Evolutionary conservation across 257 asterid species (phyloP).

Genomic region (Galeopsis tetrahit): DNA sequence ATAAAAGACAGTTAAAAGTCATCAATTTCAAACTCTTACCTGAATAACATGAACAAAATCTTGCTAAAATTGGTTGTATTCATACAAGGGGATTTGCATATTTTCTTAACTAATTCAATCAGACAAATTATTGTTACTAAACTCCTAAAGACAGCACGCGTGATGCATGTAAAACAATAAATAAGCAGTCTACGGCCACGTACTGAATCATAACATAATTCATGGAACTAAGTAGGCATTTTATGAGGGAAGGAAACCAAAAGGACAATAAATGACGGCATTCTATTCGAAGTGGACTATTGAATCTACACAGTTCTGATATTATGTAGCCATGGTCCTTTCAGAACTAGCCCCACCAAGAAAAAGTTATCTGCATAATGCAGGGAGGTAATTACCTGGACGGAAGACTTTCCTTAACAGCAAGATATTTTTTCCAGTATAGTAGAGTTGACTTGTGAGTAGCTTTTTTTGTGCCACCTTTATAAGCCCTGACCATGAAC

Average conservation of each 20-base stretch:
- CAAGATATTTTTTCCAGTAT: slow-evolving; percentile 82
- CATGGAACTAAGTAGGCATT: slow-evolving; percentile 8
- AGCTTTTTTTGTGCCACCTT: slow-evolving; percentile 86
- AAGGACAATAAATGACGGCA: not conserved
- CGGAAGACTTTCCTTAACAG: slow-evolving; percentile 89
- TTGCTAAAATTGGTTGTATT: not conserved
- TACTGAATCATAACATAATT: not conserved
- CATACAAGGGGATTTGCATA: slow-evolving; percentile 1
- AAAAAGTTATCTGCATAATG: slow-evolving; percentile 21
- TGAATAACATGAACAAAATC: not conserved
- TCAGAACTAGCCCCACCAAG: not conserved
- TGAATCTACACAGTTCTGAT: slow-evolving; percentile 14
- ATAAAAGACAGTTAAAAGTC: not conserved
- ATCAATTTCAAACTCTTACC: slow-evolving; percentile 13
- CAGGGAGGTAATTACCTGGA: slow-evolving; percentile 59
- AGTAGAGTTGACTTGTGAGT: slow-evolving; percentile 77
- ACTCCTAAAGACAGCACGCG: slow-evolving; percentile 10
- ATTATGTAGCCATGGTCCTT: slow-evolving; percentile 2
- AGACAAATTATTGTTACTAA: slow-evolving; percentile 14
- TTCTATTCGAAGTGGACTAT: slow-evolving; percentile 14
- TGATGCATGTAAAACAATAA: slow-evolving; percentile 22
- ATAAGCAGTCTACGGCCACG: slow-evolving; percentile 15
- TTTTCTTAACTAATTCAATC: slow-evolving; percentile 14
- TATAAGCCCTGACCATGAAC: slow-evolving; percentile 91
- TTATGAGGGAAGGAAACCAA: not conserved